Evolutionary conservation across 2,329 filamentous ascomycete species (phyloP).

Genomic region (Hypoxylon sp.): DNA sequence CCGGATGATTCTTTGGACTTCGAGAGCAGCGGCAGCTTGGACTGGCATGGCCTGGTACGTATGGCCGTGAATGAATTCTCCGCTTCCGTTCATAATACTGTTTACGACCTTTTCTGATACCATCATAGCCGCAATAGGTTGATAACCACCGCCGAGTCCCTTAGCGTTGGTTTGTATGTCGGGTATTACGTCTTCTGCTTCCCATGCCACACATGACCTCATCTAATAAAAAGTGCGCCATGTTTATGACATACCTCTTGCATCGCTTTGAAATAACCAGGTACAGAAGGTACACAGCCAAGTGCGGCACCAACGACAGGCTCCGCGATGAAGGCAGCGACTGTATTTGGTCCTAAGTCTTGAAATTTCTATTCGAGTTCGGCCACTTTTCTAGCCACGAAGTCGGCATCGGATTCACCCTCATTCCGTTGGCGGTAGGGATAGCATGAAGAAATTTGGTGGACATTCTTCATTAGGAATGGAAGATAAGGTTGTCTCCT

Average conservation of each 20-base stretch:
- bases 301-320: slow-evolving; percentile 55
- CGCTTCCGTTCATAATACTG: slow-evolving; percentile 2
- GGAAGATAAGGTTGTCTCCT: slow-evolving; percentile 54
- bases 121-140: slow-evolving; percentile 56
- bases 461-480: slow-evolving; percentile 5
- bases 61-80: slow-evolving; percentile 12
- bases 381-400: background rate
- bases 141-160: slow-evolving; percentile 74
- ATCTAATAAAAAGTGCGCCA: slow-evolving; percentile 81
- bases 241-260: slow-evolving; percentile 77
- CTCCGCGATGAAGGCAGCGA: slow-evolving; percentile 13
- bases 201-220: slow-evolving; percentile 82
- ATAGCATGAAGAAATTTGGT: slow-evolving; percentile 57
- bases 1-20: slow-evolving; percentile 58
- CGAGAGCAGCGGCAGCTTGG: slow-evolving; percentile 57
- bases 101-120: background rate
- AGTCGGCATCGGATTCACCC: slow-evolving; percentile 6
- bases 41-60: slow-evolving; percentile 54
- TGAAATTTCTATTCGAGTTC: slow-evolving; percentile 46
- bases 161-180: slow-evolving; percentile 79
- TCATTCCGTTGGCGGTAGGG: slow-evolving; percentile 65
- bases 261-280: slow-evolving; percentile 79
- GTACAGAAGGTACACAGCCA: slow-evolving; percentile 76
- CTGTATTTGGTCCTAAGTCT: slow-evolving; percentile 32
- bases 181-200: slow-evolving; percentile 70